A percentile compares a stretch with the other conserved stretches of the same genome.
Conservation (phyloP, 164 flowering plant species). For the Kingdonia uniflora region DNA sequence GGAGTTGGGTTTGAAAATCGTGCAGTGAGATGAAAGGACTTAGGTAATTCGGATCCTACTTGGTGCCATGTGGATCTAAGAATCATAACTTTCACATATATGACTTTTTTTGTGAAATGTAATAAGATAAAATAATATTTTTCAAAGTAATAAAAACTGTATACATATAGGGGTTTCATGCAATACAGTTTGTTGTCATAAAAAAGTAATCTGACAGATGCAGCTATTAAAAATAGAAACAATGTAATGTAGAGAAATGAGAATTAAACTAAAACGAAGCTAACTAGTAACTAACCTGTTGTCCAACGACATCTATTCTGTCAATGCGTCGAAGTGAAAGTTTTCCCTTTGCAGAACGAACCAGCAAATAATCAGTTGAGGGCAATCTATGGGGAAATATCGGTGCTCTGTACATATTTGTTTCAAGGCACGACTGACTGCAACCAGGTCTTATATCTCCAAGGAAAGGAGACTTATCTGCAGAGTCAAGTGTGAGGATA, state of each 20-base stretch:
- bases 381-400: conserved; percentile 74
- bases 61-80: too few relatives aligned
- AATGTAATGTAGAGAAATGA: background rate
- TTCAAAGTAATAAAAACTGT: too few relatives aligned
- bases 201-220: too few relatives aligned
- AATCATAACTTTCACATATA: too few relatives aligned
- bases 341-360: conserved; percentile 93
- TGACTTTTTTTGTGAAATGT: too few relatives aligned
- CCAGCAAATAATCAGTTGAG: conserved; percentile 79
- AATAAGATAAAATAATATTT: too few relatives aligned
- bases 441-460: conserved; percentile 86
- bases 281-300: conserved; percentile 51
- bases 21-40: too few relatives aligned
- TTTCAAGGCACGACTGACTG: conserved; percentile 75
- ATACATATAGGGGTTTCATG: too few relatives aligned
- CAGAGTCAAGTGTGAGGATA: conserved; percentile 59
- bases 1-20: too few relatives aligned
- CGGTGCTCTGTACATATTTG: conserved; percentile 93
- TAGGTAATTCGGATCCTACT: too few relatives aligned
- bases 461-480: conserved; percentile 95
- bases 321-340: conserved; percentile 91
- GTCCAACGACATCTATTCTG: conserved; percentile 79
- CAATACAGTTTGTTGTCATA: too few relatives aligned
- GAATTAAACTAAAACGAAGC: background rate
- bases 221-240: background rate